Percentiles rank a stretch among this genome's conserved stretches.
Evolutionary conservation across 2,329 filamentous ascomycete genomes (phyloP).

Genomic region (Nemania abortiva): DNA sequence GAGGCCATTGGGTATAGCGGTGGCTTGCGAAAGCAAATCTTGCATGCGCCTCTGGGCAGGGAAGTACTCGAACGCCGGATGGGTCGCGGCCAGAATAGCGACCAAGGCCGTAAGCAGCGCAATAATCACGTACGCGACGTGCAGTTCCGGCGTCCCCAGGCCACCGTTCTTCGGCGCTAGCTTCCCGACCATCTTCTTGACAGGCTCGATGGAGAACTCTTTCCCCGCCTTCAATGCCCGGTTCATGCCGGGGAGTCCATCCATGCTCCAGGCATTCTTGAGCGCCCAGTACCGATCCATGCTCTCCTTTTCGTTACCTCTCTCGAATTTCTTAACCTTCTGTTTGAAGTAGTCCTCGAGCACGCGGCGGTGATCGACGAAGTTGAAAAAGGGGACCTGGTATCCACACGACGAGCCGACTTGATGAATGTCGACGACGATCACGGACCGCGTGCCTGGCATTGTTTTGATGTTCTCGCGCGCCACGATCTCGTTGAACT

Average conservation of each 20-base stretch:
- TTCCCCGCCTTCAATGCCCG: constrained; percentile 50
- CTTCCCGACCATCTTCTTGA: constrained; percentile 57
- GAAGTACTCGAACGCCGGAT: constrained; percentile 45
- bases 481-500: constrained; percentile 53
- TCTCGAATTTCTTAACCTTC: constrained; percentile 50
- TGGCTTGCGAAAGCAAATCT: constrained; percentile 39
- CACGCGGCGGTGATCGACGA: constrained; percentile 53
- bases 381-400: constrained; percentile 56
- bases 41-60: constrained; percentile 44
- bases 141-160: constrained; percentile 20
- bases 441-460: constrained; percentile 53
- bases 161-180: constrained; percentile 46
- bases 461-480: constrained; percentile 44
- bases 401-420: constrained; percentile 57
- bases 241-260: constrained; percentile 55
- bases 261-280: constrained; percentile 57
- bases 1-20: constrained; percentile 29
- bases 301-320: constrained; percentile 53
- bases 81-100: constrained; percentile 45
- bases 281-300: constrained; percentile 57
- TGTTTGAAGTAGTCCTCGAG: constrained; percentile 52
- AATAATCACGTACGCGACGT: constrained; percentile 39
- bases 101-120: constrained; percentile 37
- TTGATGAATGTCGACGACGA: constrained; percentile 56
- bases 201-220: constrained; percentile 51